Evolutionary conservation across 2,329 filamentous ascomycete genomes (phyloP), one percentile per base, ranked within the genome.

Genomic region (Gaeumannomyces sp.): DNA sequence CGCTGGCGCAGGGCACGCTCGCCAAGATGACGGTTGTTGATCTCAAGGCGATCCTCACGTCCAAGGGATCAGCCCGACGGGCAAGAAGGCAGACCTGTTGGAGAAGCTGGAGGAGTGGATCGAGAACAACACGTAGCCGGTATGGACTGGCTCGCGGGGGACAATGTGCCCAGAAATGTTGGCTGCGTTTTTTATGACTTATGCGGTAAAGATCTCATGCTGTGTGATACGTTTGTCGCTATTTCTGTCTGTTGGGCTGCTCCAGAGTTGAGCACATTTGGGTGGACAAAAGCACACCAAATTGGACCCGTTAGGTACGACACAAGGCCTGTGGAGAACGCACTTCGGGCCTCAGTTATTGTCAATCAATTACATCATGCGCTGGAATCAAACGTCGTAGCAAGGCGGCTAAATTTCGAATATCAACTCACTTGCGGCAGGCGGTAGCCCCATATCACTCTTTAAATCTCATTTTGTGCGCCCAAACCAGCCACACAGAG

Each of bases 51-150:
- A 72, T 84, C 8, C 74, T 85, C 50, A 75, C 72, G 0, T 76
- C 75, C 33, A 81, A 80, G 65, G 82, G 81, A 69, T 85, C 53
- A 81, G 79, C 38, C 78, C 78, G 0, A 72, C 77, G 10, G 85
- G 85, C 0, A 78, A 78, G 70, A 87, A 87, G 74, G 78, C 78
- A 2, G 82, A 84, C 2, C 70, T 87, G 61, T 70, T 86, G 6
- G 84, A 86, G 67, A 79, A 80, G 66, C 72, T 87, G 50, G 84
- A 85, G 72, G 75, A 83, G 66, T 87, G 83, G 83, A 74, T 82
- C 14, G 84, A 86, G 64, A 76, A 79, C 59, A 82, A 81, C 63
- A 62, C 68, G 53, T 73, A 64, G 27, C 11, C 14, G 29, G 53
- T 33, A 6, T 61, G 28, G 57, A 16, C 33, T 45, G 22, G 29